These are phyloP conservation scores for Silene conica DNA, from an alignment of 148 eudicot genomes.

Conservation along the genomic window DNA sequence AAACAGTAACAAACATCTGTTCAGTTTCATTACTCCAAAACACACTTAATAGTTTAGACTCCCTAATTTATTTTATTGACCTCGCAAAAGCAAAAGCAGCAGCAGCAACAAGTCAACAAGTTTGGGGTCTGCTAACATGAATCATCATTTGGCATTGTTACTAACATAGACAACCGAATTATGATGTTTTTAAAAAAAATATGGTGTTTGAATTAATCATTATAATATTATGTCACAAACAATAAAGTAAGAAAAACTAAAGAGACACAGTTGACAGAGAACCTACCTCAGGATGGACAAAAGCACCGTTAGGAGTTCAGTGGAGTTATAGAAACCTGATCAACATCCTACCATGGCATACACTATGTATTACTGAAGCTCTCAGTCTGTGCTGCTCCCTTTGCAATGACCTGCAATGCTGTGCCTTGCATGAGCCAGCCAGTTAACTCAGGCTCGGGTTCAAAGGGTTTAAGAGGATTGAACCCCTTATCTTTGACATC, in stretches of 20 bases:
- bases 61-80: too few relatives aligned
- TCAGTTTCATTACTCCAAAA: too few relatives aligned
- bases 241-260: not conserved
- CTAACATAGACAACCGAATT: too few relatives aligned
- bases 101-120: too few relatives aligned
- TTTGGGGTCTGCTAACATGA: too few relatives aligned
- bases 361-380: conserved; percentile 12
- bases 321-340: not conserved
- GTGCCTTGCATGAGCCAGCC: conserved; percentile 79
- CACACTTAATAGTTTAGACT: too few relatives aligned
- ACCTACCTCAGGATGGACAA: conserved; percentile 13
- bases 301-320: not conserved
- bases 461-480: conserved; percentile 62
- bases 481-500: conserved; percentile 54
- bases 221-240: not conserved
- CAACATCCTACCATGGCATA: not conserved
- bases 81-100: too few relatives aligned
- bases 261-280: conserved; percentile 2
- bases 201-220: not conserved
- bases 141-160: too few relatives aligned
- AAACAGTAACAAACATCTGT: too few relatives aligned
- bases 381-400: conserved; percentile 39
- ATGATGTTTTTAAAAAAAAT: too few relatives aligned
- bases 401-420: conserved; percentile 52
- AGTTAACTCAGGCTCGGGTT: conserved; percentile 73